These are phyloP conservation scores for Candida neerlandica DNA, from an alignment of 1,139 yeast genomes.

Conservation along the genomic window DNA sequence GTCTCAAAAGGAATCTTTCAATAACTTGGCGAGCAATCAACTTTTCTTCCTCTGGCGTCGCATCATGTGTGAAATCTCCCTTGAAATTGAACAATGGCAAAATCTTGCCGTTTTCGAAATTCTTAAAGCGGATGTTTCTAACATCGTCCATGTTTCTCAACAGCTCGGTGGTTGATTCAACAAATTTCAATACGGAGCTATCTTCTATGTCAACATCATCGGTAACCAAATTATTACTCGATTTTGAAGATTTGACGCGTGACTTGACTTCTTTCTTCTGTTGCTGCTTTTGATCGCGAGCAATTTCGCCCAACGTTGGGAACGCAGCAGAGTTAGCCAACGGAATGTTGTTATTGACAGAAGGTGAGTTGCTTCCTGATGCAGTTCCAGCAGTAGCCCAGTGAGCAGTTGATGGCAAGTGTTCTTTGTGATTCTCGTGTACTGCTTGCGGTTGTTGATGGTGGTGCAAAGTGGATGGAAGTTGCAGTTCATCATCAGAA, in stretches of 20 bases:
- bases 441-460: constrained; percentile 4
- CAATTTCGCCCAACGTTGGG: constrained; percentile 72
- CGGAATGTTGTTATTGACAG: constrained; percentile 37
- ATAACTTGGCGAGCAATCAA: constrained; percentile 44
- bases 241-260: constrained; percentile 26
- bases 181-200: constrained; percentile 37
- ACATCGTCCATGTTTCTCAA: constrained; percentile 35
- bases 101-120: constrained; percentile 21
- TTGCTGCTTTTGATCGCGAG: constrained; percentile 45
- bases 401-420: constrained; percentile 59
- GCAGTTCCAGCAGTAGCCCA: constrained; percentile 48
- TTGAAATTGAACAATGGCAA: constrained; percentile 45
- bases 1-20: constrained; percentile 44
- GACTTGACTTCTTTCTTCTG: constrained; percentile 31
- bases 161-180: constrained; percentile 39
- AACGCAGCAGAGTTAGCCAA: constrained; percentile 61
- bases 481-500: constrained; percentile 19
- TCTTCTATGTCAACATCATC: constrained; percentile 48
- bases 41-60: constrained; percentile 41
- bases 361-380: constrained; percentile 33
- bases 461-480: constrained; percentile 10
- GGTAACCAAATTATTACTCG: constrained; percentile 27
- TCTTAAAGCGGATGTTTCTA: constrained; percentile 35
- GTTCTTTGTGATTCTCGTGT: constrained; percentile 18
- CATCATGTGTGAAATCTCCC: constrained; percentile 21